A percentile compares a stretch with the other conserved stretches of the same genome.
Conservation (phyloP, 202 grass and related monocot genomes). For the Schoenoplectus triqueter region DNA sequence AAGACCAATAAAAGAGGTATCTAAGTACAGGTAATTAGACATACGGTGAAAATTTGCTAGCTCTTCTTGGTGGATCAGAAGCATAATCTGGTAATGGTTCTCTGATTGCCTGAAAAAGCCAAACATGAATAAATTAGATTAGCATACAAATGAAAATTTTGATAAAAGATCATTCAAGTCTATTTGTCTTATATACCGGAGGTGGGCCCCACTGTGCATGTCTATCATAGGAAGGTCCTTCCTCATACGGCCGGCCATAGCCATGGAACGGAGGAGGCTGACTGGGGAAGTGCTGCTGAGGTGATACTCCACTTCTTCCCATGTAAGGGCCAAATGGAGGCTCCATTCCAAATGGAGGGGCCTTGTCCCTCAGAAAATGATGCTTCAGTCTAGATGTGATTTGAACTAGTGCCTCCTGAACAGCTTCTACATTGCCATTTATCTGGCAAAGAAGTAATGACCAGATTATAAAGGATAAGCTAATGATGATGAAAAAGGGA, state of each 20-base stretch:
- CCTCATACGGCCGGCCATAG: slow-evolving; percentile 64
- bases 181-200: slow-evolving; percentile 50
- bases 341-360: slow-evolving; percentile 60
- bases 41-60: slow-evolving; percentile 69
- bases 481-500: background rate
- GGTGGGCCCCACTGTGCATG: slow-evolving; percentile 51
- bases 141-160: slow-evolving; percentile 33
- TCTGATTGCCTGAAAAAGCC: slow-evolving; percentile 51
- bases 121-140: slow-evolving; percentile 30
- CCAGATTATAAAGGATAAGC: background rate
- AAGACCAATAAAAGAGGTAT: background rate
- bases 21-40: slow-evolving; percentile 43
- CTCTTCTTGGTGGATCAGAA: slow-evolving; percentile 60
- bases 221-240: slow-evolving; percentile 52
- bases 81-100: slow-evolving; percentile 64
- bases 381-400: slow-evolving; percentile 85
- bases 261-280: slow-evolving; percentile 58
- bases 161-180: background rate
- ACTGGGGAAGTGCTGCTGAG: slow-evolving; percentile 10
- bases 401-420: slow-evolving; percentile 90
- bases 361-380: slow-evolving; percentile 77
- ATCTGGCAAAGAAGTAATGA: slow-evolving; percentile 55
- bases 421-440: slow-evolving; percentile 65
- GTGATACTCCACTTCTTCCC: slow-evolving; percentile 55
- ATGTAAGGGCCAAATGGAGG: slow-evolving; percentile 66